Conservation (phyloP, 371 early-diverging fungal species). For the Syncephalastrum sp. region DNA sequence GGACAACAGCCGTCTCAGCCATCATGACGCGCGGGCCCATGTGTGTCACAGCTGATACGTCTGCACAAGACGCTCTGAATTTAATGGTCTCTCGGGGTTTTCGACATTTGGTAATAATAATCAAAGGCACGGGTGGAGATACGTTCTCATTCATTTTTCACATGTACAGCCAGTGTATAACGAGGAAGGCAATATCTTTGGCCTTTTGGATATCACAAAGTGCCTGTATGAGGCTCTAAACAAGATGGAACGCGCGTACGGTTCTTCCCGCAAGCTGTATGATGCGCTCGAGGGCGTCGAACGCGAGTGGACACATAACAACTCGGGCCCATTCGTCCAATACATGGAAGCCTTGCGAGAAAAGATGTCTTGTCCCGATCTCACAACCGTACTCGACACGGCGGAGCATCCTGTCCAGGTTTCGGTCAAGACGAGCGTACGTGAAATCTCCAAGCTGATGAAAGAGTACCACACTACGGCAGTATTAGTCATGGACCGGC, state of each 20-base stretch:
- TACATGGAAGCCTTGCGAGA: slow-evolving; percentile 61
- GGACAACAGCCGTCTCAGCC: slow-evolving; percentile 36
- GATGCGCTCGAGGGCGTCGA: slow-evolving; percentile 94
- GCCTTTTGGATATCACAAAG: slow-evolving; percentile 93
- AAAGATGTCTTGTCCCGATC: slow-evolving; percentile 81
- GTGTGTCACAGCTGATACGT: slow-evolving; percentile 80
- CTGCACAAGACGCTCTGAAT: slow-evolving; percentile 90
- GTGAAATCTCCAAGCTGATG: slow-evolving; percentile 87
- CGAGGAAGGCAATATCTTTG: slow-evolving; percentile 91
- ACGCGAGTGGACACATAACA: slow-evolving; percentile 68
- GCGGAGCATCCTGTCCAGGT: slow-evolving; percentile 60
- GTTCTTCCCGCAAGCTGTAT: slow-evolving; percentile 82
- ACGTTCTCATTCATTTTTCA: neutral
- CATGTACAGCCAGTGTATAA: slow-evolving; percentile 79
- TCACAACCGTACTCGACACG: slow-evolving; percentile 70
- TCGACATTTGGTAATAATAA: slow-evolving; percentile 79
- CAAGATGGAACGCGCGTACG: slow-evolving; percentile 92
- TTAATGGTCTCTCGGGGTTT: slow-evolving; percentile 94
- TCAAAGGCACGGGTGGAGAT: neutral
- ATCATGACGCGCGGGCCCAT: slow-evolving; percentile 93
- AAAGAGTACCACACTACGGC: slow-evolving; percentile 81
- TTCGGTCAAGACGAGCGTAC: slow-evolving; percentile 75
- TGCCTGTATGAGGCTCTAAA: slow-evolving; percentile 94
- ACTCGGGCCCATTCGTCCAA: slow-evolving; percentile 37
- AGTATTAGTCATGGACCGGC: slow-evolving; percentile 79